A percentile compares a stretch with the other conserved stretches of the same genome.
These are phyloP conservation scores for Penicillium angulare DNA, from an alignment of 495 filamentous ascomycete species.

Conservation along the genomic window DNA sequence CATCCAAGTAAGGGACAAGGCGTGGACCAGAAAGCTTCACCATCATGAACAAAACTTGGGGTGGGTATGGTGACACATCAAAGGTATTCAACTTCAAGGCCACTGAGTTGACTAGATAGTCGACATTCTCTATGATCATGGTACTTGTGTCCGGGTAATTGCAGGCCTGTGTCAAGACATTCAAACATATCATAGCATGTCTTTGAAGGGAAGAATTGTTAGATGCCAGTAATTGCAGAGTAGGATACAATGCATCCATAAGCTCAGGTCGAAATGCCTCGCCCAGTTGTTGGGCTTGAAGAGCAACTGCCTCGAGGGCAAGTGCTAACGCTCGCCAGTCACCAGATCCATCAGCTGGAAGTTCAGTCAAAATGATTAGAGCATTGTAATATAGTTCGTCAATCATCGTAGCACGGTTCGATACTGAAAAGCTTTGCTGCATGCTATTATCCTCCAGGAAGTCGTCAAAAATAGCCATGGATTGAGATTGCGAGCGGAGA, in stretches of 20 bases:
- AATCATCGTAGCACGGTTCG: slow-evolving; percentile 54
- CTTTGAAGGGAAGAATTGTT: slow-evolving; percentile 62
- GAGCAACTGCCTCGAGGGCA: slow-evolving; percentile 70
- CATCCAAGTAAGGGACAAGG: slow-evolving; percentile 86
- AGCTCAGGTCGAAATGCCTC: slow-evolving; percentile 77
- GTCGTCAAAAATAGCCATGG: slow-evolving; percentile 57
- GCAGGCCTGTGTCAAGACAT: slow-evolving; percentile 72
- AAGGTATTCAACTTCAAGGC: slow-evolving; percentile 86
- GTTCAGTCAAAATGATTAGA: slow-evolving; percentile 56
- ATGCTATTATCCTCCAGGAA: slow-evolving; percentile 54
- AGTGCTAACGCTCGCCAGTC: slow-evolving; percentile 73
- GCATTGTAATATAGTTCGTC: slow-evolving; percentile 82
- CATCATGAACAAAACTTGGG: slow-evolving; percentile 93
- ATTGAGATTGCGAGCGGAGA: slow-evolving; percentile 51
- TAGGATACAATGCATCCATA: slow-evolving; percentile 87
- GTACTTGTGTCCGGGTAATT: slow-evolving; percentile 71
- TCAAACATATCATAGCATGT: slow-evolving; percentile 82
- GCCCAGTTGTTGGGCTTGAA: slow-evolving; percentile 65
- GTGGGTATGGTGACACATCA: slow-evolving; percentile 86
- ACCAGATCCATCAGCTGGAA: slow-evolving; percentile 45
- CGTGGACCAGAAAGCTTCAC: slow-evolving; percentile 77
- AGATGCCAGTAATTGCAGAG: slow-evolving; percentile 82
- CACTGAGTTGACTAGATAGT: slow-evolving; percentile 94
- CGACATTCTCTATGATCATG: slow-evolving; percentile 86
- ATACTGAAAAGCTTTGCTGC: slow-evolving; percentile 29